These are phyloP conservation scores for Kalanchoe fedtschenkoi DNA, from an alignment of 164 flowering plant genomes.

Conservation along the genomic window DNA sequence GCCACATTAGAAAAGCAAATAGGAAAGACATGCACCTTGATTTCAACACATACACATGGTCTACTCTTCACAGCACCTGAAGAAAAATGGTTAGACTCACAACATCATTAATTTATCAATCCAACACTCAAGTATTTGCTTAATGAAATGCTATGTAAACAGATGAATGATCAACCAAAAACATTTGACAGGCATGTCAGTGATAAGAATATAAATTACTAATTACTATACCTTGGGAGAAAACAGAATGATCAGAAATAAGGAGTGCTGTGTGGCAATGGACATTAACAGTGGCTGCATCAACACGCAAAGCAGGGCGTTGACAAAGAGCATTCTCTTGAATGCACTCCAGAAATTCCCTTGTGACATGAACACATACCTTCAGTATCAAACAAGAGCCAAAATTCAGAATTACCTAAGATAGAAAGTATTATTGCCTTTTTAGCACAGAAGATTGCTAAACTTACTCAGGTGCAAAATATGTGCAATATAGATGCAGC, in stretches of 20 bases:
- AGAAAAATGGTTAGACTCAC: not conserved
- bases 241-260: constrained; percentile 76
- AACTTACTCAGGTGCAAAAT: no score
- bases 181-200: not conserved
- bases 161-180: not conserved
- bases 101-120: not conserved
- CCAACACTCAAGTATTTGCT: not conserved
- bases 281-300: constrained; percentile 52
- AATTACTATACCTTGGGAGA: constrained; percentile 36
- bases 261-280: constrained; percentile 55
- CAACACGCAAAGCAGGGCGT: constrained; percentile 78
- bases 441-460: not conserved
- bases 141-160: not conserved
- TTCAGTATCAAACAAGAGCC: constrained; percentile 21
- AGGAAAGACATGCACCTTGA: constrained; percentile 46
- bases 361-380: constrained; percentile 48
- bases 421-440: not conserved
- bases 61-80: constrained; percentile 37
- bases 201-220: not conserved
- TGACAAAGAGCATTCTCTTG: constrained; percentile 37
- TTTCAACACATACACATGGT: constrained; percentile 65
- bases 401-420: constrained; percentile 2
- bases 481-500: no score
- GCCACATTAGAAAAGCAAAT: not conserved
- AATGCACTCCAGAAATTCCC: constrained; percentile 59